Conservation (phyloP, 176 grass and related monocot genomes). For the Lolium rigidum region DNA sequence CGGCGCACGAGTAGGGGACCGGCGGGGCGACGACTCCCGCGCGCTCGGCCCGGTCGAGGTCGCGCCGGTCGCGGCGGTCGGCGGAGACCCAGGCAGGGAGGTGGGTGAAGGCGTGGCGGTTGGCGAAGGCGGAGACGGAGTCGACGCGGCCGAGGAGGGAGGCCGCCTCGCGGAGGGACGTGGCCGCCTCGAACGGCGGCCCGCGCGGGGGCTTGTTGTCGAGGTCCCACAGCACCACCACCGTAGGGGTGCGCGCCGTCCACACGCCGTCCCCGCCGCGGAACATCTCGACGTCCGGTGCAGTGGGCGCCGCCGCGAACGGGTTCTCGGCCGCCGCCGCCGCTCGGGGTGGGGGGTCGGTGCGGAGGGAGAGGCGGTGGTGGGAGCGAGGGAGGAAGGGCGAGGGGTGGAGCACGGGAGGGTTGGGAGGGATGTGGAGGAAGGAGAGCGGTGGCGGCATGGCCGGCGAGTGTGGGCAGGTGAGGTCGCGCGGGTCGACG, state of each 20-base stretch:
- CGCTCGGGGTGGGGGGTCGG: background rate
- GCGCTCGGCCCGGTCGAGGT: constrained; percentile 72
- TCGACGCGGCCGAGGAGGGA: constrained; percentile 78
- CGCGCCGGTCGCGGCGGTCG: constrained; percentile 70
- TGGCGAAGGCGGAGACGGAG: constrained; percentile 87
- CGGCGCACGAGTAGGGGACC: constrained; percentile 71
- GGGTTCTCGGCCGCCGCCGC: constrained; percentile 40
- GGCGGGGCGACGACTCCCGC: constrained; percentile 49
- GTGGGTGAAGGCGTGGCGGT: constrained; percentile 85
- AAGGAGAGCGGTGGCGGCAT: constrained; percentile 50
- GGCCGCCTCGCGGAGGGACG: constrained; percentile 59
- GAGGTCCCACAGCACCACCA: constrained; percentile 91
- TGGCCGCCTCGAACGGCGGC: constrained; percentile 68
- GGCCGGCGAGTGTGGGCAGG: constrained; percentile 26
- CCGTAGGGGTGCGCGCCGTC: constrained; percentile 63
- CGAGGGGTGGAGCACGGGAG: background rate
- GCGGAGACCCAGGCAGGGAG: constrained; percentile 72
- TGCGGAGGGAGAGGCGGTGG: constrained; percentile 33
- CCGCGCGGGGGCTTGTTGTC: constrained; percentile 95
- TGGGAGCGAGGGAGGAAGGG: constrained; percentile 6
- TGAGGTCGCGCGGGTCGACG: constrained; percentile 6
- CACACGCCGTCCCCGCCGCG: constrained; percentile 59
- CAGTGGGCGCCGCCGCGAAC: background rate
- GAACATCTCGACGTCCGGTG: constrained; percentile 64
- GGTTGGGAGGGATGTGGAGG: constrained; percentile 38